phyloP scores from a whole-genome alignment of 495 filamentous ascomycete species.

The Annulohypoxylon stygium region DNA sequence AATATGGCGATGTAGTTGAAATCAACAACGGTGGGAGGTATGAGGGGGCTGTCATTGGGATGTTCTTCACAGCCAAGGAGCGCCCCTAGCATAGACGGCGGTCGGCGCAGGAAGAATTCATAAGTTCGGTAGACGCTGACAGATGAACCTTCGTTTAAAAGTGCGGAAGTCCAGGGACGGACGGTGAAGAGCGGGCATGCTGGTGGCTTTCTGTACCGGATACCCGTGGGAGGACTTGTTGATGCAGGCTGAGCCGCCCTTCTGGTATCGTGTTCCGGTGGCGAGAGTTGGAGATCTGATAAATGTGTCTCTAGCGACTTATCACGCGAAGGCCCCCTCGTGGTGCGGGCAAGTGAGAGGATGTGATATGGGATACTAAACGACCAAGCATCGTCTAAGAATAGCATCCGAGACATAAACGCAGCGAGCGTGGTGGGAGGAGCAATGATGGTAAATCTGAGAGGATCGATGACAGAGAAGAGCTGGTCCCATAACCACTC shows the following conservation, averaged over 20 bases:
- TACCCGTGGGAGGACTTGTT: slow-evolving; percentile 6
- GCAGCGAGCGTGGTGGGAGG: slow-evolving; percentile 56
- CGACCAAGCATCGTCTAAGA: slow-evolving; percentile 55
- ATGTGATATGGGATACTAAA: slow-evolving; percentile 60
- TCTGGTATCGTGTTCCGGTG: not conserved
- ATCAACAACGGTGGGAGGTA: slow-evolving; percentile 55
- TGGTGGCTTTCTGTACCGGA: slow-evolving; percentile 31
- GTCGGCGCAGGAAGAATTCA: slow-evolving; percentile 55
- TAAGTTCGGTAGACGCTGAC: slow-evolving; percentile 54
- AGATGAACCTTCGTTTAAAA: slow-evolving; percentile 61
- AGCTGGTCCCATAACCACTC: slow-evolving; percentile 62
- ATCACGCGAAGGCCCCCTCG: slow-evolving; percentile 17
- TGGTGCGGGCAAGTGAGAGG: slow-evolving; percentile 52
- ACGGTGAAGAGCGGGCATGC: slow-evolving; percentile 54
- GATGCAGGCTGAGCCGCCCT: not conserved
- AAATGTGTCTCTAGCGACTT: slow-evolving; percentile 10
- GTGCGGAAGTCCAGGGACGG: slow-evolving; percentile 57
- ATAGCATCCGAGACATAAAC: slow-evolving; percentile 56
- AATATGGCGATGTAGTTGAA: slow-evolving; percentile 65
- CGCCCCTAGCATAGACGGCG: slow-evolving; percentile 56
- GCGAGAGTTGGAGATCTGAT: slow-evolving; percentile 20
- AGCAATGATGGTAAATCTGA: slow-evolving; percentile 59
- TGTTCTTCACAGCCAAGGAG: slow-evolving; percentile 54
- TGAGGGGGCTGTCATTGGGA: slow-evolving; percentile 49
- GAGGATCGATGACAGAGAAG: slow-evolving; percentile 58